Evolutionary conservation across 2,329 filamentous ascomycete species (phyloP).

Genomic region (Chaetomium sp.): DNA sequence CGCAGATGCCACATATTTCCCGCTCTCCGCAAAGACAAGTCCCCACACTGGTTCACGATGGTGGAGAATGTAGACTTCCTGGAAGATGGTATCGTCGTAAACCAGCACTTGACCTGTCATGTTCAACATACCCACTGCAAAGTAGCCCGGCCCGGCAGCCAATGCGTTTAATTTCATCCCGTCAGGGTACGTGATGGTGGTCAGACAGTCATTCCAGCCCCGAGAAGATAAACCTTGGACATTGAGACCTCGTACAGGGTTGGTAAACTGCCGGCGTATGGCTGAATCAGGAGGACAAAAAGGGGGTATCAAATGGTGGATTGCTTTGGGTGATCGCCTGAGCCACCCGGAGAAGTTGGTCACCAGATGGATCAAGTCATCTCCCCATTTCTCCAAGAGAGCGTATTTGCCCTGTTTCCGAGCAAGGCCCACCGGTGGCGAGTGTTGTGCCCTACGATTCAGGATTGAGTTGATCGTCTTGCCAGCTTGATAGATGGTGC

Average conservation of each 20-base stretch:
- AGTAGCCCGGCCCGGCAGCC: constrained; percentile 6
- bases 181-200: constrained; percentile 17
- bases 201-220: constrained; percentile 24
- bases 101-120: constrained; percentile 10
- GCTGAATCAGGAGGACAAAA: constrained; percentile 24
- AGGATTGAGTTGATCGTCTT: constrained; percentile 17
- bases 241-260: constrained; percentile 15
- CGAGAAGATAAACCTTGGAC: constrained; percentile 13
- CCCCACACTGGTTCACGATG: constrained; percentile 21
- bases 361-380: constrained; percentile 22
- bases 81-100: constrained; percentile 21
- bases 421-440: not conserved
- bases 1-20: constrained; percentile 5
- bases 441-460: constrained; percentile 10
- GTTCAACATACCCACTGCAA: constrained; percentile 17
- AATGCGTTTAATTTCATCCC: constrained; percentile 7
- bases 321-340: constrained; percentile 13
- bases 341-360: constrained; percentile 20
- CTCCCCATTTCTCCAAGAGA: constrained; percentile 21
- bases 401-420: constrained; percentile 6
- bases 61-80: constrained; percentile 11
- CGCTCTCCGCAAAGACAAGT: constrained; percentile 18
- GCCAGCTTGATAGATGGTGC: constrained; percentile 22
- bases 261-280: constrained; percentile 19
- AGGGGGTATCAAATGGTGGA: constrained; percentile 23